phyloP scores from a whole-genome alignment of 176 grass and related monocot species.

The Leersia perrieri region DNA sequence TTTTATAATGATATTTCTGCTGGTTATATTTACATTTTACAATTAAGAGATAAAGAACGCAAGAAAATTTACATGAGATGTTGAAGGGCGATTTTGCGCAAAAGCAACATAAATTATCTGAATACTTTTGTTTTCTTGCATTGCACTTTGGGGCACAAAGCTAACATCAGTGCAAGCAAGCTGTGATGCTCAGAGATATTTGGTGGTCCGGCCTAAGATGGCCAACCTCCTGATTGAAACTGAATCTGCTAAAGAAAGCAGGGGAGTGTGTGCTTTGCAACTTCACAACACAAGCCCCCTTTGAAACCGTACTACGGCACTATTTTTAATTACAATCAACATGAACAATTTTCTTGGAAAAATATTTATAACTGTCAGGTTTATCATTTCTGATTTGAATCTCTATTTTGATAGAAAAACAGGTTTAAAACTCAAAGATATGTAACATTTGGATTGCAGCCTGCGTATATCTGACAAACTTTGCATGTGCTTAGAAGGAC shows the following conservation, averaged over 20 bases:
- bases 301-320: neutral
- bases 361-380: neutral
- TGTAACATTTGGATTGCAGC: neutral
- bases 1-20: neutral
- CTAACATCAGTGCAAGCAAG: neutral
- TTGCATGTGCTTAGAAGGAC: neutral
- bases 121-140: neutral
- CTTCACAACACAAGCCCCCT: neutral
- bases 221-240: neutral
- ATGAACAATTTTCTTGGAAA: neutral
- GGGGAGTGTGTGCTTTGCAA: neutral
- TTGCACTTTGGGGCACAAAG: neutral
- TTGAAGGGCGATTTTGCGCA: neutral
- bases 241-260: neutral
- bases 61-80: neutral
- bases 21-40: no score
- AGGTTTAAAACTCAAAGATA: neutral
- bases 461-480: neutral
- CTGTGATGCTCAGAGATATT: neutral
- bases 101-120: neutral
- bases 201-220: slow-evolving; percentile 35
- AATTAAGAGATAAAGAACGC: neutral
- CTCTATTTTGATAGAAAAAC: neutral
- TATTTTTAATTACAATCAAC: neutral
- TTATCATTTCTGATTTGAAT: neutral